phyloP scores from a whole-genome alignment of 371 early-diverging fungal genomes.

The Thermomucor indicae-seudaticae region DNA sequence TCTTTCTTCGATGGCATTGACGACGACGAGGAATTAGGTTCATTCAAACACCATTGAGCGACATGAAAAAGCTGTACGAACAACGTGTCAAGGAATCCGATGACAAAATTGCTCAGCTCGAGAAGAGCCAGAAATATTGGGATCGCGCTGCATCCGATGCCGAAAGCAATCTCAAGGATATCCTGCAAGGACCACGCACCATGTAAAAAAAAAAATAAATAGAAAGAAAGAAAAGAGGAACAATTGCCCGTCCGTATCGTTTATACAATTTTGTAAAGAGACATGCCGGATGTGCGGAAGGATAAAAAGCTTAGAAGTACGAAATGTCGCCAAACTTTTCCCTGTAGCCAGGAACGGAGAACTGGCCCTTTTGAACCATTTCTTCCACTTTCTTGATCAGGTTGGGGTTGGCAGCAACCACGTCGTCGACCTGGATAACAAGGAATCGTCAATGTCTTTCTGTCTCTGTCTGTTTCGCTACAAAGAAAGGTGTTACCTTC shows the following conservation, averaged over 20 bases:
- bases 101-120: slow-evolving; percentile 57
- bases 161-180: slow-evolving; percentile 63
- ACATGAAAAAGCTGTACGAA: slow-evolving; percentile 53
- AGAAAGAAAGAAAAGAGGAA: slow-evolving; percentile 1
- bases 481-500: slow-evolving; percentile 53
- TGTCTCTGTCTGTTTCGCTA: neutral
- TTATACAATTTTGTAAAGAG: slow-evolving; percentile 12
- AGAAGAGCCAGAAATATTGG: slow-evolving; percentile 75
- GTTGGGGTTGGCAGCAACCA: slow-evolving; percentile 90
- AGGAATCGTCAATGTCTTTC: neutral
- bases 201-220: slow-evolving; percentile 18
- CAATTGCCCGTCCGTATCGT: neutral
- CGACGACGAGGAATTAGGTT: slow-evolving; percentile 55
- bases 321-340: slow-evolving; percentile 84
- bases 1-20: neutral
- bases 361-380: slow-evolving; percentile 88
- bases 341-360: slow-evolving; percentile 91
- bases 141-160: slow-evolving; percentile 66
- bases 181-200: slow-evolving; percentile 51
- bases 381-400: slow-evolving; percentile 84
- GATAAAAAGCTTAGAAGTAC: slow-evolving; percentile 79
- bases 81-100: slow-evolving; percentile 40
- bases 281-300: too few species aligned
- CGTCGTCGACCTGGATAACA: slow-evolving; percentile 80
- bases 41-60: slow-evolving; percentile 55